phyloP scores from a whole-genome alignment of 2,329 filamentous ascomycete species.

The Metarhizium brunneum region DNA sequence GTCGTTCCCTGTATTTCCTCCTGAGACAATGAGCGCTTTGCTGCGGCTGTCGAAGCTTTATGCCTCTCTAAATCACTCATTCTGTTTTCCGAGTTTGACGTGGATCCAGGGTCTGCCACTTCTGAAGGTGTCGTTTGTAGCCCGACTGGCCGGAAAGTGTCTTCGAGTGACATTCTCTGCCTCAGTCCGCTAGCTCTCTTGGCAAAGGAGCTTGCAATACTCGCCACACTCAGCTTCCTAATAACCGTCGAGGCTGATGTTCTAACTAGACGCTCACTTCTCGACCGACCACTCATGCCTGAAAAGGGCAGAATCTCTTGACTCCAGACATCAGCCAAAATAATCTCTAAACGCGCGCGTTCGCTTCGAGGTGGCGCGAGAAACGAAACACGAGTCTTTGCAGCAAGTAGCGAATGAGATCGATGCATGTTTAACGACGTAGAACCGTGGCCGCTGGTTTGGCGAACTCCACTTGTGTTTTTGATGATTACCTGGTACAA shows the following conservation, averaged over 20 bases:
- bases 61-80: not conserved
- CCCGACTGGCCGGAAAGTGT: not conserved
- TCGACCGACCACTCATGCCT: constrained; percentile 59
- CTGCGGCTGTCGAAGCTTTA: not conserved
- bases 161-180: constrained; percentile 10
- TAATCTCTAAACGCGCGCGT: constrained; percentile 64
- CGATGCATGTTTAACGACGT: constrained; percentile 53
- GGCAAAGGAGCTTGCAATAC: constrained; percentile 66
- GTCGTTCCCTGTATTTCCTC: not conserved
- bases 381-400: constrained; percentile 55
- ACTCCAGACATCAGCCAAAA: constrained; percentile 75
- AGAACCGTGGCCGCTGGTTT: constrained; percentile 32
- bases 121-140: not conserved
- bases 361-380: constrained; percentile 68
- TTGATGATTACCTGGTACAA: constrained; percentile 75
- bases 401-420: constrained; percentile 71
- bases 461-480: constrained; percentile 65
- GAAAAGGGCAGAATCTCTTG: constrained; percentile 73
- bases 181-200: constrained; percentile 55
- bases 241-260: constrained; percentile 80
- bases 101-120: not conserved
- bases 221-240: constrained; percentile 76
- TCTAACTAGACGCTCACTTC: constrained; percentile 63
- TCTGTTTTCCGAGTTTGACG: not conserved
- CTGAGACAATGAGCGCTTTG: constrained; percentile 1